Evolutionary conservation across 768 basidiomycete genomes (phyloP).

Genomic region (Lepiota subincarnata): DNA sequence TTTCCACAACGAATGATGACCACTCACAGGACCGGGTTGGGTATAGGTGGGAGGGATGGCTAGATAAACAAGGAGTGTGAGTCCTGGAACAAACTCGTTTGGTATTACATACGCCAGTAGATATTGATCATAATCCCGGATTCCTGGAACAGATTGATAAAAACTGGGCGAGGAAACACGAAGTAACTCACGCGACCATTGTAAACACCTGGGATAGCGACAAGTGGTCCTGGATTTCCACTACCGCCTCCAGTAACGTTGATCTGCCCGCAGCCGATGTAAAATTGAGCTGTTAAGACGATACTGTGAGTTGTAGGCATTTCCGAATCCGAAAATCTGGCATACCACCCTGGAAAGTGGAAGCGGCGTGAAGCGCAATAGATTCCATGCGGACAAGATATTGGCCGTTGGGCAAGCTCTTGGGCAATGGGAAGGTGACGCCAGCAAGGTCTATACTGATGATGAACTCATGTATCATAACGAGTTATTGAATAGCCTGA

Average conservation of each 20-base stretch:
- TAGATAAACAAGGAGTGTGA: not conserved
- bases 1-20: not conserved
- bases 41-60: constrained; percentile 16
- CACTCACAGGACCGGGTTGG: constrained; percentile 18
- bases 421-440: constrained; percentile 33
- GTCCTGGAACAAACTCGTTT: not conserved
- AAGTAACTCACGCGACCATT: constrained; percentile 19
- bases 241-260: constrained; percentile 30
- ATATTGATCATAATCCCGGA: constrained; percentile 19
- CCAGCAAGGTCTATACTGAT: not conserved
- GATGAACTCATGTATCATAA: not conserved
- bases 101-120: constrained; percentile 14
- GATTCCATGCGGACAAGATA: constrained; percentile 36
- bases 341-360: constrained; percentile 30
- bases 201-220: constrained; percentile 26
- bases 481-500: constrained; percentile 9
- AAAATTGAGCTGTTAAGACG: constrained; percentile 23
- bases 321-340: not conserved
- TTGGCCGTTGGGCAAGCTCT: constrained; percentile 32
- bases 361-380: constrained; percentile 36
- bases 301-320: not conserved
- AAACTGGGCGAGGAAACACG: not conserved
- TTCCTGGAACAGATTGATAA: constrained; percentile 5
- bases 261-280: constrained; percentile 34
- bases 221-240: constrained; percentile 21